Conservation (phyloP, 257 asterid genomes). For the Solanum infundibuliforme region DNA sequence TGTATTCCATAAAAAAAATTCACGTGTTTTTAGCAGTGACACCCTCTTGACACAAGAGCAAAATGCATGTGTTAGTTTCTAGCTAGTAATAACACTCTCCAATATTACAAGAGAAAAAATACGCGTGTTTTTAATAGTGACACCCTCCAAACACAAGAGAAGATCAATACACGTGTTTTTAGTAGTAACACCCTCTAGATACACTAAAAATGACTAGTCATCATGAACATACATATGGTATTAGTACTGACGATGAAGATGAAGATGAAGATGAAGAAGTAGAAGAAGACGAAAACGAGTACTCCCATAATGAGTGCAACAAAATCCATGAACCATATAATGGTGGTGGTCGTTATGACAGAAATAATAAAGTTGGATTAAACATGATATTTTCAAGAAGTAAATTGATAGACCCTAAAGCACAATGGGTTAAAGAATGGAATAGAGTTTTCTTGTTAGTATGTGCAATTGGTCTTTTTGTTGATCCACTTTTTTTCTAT, state of each 20-base stretch:
- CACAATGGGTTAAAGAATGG: slow-evolving; percentile 4
- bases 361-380: neutral
- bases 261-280: neutral
- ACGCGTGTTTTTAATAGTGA: neutral
- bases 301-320: neutral
- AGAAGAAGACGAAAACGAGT: neutral
- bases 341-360: neutral
- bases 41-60: neutral
- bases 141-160: neutral
- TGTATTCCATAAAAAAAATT: neutral
- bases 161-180: neutral
- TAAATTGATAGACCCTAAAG: neutral
- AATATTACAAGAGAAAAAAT: neutral
- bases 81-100: neutral
- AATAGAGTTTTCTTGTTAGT: neutral
- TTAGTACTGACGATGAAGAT: neutral
- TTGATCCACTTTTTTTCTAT: slow-evolving; percentile 11
- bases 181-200: neutral
- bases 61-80: neutral
- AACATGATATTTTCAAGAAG: neutral
- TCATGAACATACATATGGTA: neutral
- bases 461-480: slow-evolving; percentile 1
- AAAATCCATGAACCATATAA: neutral
- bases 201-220: neutral
- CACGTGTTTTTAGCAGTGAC: neutral